Conservation (phyloP, 305 asterid species). For the Fraxinus paxiana region DNA sequence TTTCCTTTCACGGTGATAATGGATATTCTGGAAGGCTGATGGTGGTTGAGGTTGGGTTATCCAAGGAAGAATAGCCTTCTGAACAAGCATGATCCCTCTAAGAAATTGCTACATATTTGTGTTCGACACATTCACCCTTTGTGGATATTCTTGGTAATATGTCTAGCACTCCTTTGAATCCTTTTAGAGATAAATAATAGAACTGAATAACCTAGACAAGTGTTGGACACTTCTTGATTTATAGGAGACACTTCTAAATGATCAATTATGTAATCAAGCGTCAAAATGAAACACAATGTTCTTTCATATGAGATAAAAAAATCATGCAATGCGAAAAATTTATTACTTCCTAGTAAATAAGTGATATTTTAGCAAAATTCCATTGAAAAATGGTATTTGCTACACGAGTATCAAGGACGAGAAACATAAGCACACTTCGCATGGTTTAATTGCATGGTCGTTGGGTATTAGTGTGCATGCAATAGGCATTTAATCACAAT, state of each 20-base stretch:
- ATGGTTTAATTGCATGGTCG: not conserved
- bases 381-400: not conserved
- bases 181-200: not conserved
- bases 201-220: not conserved
- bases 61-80: not conserved
- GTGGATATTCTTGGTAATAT: not conserved
- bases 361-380: not conserved
- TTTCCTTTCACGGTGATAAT: not conserved
- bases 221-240: not conserved
- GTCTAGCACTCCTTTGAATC: not conserved
- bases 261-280: not conserved
- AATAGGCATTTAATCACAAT: not conserved
- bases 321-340: not conserved
- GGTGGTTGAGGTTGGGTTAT: not conserved
- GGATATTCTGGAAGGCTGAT: not conserved
- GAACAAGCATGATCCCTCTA: not conserved
- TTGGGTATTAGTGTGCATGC: not conserved
- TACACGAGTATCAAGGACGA: not conserved
- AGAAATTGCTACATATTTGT: not conserved
- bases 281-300: not conserved
- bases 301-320: not conserved
- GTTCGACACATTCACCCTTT: not conserved
- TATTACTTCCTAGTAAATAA: not conserved
- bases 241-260: not conserved
- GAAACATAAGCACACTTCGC: not conserved